Evolutionary conservation across 2,329 filamentous ascomycete species (phyloP).

Genomic region (Trichoderma aggressivum): DNA sequence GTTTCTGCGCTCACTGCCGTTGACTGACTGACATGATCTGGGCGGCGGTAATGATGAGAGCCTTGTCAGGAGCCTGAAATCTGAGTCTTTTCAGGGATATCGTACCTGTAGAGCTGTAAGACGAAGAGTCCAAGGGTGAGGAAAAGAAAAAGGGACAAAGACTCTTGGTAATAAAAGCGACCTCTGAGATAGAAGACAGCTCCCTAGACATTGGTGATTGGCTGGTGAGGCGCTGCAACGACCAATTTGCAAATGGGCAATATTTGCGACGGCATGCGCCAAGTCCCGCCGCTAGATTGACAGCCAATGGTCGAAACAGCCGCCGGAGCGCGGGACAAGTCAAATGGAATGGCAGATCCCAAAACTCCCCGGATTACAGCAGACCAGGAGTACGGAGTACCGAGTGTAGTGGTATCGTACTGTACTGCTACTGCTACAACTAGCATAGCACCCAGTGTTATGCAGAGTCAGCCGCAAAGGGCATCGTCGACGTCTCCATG

Average conservation of each 20-base stretch:
- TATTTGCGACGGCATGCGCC: not conserved
- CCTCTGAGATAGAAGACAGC: not conserved
- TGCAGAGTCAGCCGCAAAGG: not conserved
- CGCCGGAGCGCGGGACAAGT: not conserved
- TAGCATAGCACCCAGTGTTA: not conserved
- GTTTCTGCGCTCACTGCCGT: not conserved
- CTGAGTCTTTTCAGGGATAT: not conserved
- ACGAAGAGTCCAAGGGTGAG: not conserved
- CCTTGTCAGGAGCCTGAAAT: not conserved
- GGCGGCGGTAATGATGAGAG: not conserved
- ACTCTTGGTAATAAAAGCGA: not conserved
- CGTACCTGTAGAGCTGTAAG: not conserved
- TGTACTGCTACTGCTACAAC: not conserved
- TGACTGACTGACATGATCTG: not conserved
- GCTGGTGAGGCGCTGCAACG: not conserved
- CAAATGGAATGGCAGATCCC: constrained; percentile 2
- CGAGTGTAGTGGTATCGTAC: not conserved
- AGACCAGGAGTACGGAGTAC: not conserved
- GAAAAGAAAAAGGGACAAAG: not conserved
- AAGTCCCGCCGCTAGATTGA: not conserved
- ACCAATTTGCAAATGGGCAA: not conserved
- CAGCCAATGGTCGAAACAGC: constrained; percentile 13
- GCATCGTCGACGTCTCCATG: not conserved
- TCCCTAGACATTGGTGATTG: not conserved
- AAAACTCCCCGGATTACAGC: not conserved